A percentile compares a stretch with the other conserved stretches of the same genome.
Evolutionary conservation across 148 eudicot genomes (phyloP).

Genomic region (Cornus florida): DNA sequence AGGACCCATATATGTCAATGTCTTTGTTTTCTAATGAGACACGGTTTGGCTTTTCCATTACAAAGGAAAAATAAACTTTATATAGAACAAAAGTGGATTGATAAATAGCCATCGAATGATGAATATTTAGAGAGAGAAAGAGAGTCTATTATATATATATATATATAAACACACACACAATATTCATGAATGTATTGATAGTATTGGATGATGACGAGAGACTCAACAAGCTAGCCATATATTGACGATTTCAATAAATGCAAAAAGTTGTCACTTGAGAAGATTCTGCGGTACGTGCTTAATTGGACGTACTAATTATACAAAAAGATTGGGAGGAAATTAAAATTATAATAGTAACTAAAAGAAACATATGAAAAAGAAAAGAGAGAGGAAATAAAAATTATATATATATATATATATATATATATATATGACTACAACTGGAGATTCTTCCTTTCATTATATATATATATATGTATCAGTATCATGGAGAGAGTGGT

Average conservation of each 20-base stretch:
- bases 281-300: constrained; percentile 12
- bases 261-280: constrained; percentile 6
- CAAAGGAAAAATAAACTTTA: not conserved
- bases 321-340: too few relatives aligned
- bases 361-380: not conserved
- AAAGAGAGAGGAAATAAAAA: not conserved
- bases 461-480: not conserved
- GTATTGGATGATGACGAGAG: not conserved
- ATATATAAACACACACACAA: not conserved
- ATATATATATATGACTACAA: too few relatives aligned
- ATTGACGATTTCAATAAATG: constrained; percentile 3
- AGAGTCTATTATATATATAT: not conserved
- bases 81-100: not conserved
- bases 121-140: not conserved
- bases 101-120: not conserved
- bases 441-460: too few relatives aligned
- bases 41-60: constrained; percentile 18
- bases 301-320: not conserved
- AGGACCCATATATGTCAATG: not conserved
- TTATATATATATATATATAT: too few relatives aligned
- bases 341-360: too few relatives aligned
- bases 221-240: not conserved
- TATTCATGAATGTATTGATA: not conserved
- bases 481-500: constrained; percentile 12
- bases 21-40: constrained; percentile 15